Conservation (phyloP, 106 monocot species). For the Narthecium ossifragum region DNA sequence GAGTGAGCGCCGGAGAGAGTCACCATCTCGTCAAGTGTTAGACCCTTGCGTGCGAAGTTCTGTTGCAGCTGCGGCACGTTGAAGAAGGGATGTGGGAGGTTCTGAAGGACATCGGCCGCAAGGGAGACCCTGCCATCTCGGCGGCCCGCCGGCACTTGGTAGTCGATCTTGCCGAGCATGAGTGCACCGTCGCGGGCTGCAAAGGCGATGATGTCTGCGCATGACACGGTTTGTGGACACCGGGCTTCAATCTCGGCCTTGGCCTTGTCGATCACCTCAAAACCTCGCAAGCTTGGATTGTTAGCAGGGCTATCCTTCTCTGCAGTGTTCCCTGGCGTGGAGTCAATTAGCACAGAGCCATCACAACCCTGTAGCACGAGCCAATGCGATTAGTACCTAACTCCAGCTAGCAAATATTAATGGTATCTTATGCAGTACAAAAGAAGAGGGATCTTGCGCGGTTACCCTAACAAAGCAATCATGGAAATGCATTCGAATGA, state of each 20-base stretch:
- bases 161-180: constrained; percentile 5
- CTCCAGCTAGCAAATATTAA: too few species aligned
- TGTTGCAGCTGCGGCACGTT: constrained; percentile 9
- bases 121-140: constrained; percentile 23
- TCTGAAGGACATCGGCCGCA: constrained; percentile 1
- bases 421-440: too few species aligned
- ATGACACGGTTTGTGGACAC: constrained; percentile 18
- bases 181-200: constrained; percentile 12
- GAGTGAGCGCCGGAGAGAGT: constrained; percentile 47
- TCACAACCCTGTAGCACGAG: constrained; percentile 27
- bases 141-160: constrained; percentile 18
- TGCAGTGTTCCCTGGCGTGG: not conserved
- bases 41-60: constrained; percentile 20
- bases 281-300: too few species aligned
- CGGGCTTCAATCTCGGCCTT: constrained; percentile 18
- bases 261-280: too few species aligned
- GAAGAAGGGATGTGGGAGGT: constrained; percentile 28
- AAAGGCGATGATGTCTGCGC: too few species aligned
- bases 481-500: constrained; percentile 5
- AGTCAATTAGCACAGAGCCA: constrained; percentile 26
- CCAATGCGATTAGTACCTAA: not conserved
- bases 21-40: constrained; percentile 33
- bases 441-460: too few species aligned
- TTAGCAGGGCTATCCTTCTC: constrained; percentile 12
- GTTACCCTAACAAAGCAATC: constrained; percentile 17